Evolutionary conservation across 805 yeast species (phyloP).

Genomic region (Lachancea meyersii): DNA sequence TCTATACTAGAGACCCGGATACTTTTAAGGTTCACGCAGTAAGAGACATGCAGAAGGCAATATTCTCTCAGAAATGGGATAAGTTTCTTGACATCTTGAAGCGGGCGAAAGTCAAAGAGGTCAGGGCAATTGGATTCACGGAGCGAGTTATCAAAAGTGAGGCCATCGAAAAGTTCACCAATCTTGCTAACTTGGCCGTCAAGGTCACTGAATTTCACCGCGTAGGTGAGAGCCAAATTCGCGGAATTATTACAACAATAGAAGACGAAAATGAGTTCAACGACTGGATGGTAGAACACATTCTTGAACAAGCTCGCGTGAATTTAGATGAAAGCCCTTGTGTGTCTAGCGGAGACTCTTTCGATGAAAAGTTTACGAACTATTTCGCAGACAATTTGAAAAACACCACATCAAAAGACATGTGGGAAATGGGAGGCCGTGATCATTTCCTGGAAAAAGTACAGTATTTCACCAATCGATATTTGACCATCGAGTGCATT

Average conservation of each 20-base stretch:
- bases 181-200: conserved; percentile 18
- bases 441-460: conserved; percentile 38
- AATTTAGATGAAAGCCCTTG: conserved; percentile 18
- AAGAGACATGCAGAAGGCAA: conserved; percentile 32
- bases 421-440: conserved; percentile 45
- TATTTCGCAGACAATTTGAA: conserved; percentile 43
- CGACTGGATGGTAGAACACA: conserved; percentile 36
- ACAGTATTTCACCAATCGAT: conserved; percentile 44
- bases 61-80: conserved; percentile 29
- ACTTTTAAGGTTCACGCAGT: conserved; percentile 19
- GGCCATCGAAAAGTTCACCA: conserved; percentile 18
- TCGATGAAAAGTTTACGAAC: conserved; percentile 34
- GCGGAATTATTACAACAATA: conserved; percentile 36
- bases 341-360: conserved; percentile 10
- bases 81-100: conserved; percentile 12
- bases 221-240: conserved; percentile 29
- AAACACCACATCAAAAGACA: conserved; percentile 41
- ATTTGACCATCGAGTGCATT: conserved; percentile 46
- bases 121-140: conserved; percentile 8
- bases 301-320: conserved; percentile 34
- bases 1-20: conserved; percentile 31
- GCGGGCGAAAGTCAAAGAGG: neutral
- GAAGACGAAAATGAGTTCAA: conserved; percentile 29
- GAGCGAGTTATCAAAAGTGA: conserved; percentile 19
- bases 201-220: conserved; percentile 32